Evolutionary conservation across 1,284 basidiomycete species (phyloP), one percentile per base, ranked within the genome.

Genomic region (Fomitiporia mediterranea): DNA sequence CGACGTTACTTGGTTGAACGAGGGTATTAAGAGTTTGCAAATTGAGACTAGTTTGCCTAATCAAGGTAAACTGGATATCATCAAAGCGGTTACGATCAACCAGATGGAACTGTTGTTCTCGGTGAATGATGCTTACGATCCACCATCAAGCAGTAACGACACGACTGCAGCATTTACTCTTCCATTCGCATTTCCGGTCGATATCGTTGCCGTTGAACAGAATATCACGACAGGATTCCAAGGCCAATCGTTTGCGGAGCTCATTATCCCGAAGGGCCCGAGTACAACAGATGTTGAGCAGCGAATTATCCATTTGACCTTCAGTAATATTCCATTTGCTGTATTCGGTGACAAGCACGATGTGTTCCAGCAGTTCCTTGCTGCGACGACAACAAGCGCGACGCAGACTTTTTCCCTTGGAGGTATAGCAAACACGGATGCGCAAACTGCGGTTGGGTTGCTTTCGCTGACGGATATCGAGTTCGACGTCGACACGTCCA

Each of bases 381-480:
- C 85, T n/a, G 78, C 79, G 8, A 86, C 84, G 2, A 87, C 86
- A 0, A 69, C 74, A 15, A 74, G 74, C 3, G 67, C 67, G 32
- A 69, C 65, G n/a, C 72, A 83, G 62, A 77, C 75, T 0, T 72
- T 91, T 61, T 68, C 70, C 6, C 70, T 91, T 3, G 79, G 79
- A 19, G 88, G 88, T 17, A 63, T 70, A 15, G 83, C 84, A 7
- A 79, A 82, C 63, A 77, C 78, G 4, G 78, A 80, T 56, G 83
- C 84, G 3, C 70, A 72, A n/a, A 91, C 89, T 1, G 87, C 85
- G 3, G 80, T 89, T 51, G 89, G 89, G n/a, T 62, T 80, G n/a
- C 68, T 91, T 60, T 81, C 75, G 17, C 68, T 86, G 15, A 72
- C 69, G 30, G 77, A 75, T 59, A 88, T 91, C 60, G 72, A 71